These are phyloP conservation scores for Penicillium sp. DNA, from an alignment of 2,329 filamentous ascomycete genomes.

Conservation along the genomic window DNA sequence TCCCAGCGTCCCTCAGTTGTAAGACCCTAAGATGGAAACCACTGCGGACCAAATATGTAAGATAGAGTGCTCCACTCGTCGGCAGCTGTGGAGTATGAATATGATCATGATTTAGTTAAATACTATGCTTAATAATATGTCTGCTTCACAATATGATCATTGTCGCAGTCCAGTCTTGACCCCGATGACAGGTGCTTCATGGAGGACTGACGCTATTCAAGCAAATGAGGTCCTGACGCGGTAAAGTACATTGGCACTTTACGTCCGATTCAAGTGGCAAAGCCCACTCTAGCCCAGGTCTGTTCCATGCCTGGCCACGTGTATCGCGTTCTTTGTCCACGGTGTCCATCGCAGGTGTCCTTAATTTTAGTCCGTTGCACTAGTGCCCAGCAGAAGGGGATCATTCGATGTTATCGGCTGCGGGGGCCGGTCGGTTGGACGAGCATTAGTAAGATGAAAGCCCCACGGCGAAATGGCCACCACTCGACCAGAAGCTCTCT, in stretches of 20 bases:
- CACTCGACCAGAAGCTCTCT: not conserved
- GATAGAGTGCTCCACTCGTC: not conserved
- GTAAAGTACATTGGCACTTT: not conserved
- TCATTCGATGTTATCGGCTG: not conserved
- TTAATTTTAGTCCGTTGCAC: not conserved
- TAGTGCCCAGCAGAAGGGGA: not conserved
- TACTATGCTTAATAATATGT: not conserved
- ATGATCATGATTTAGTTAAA: not conserved
- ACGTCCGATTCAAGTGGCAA: not conserved
- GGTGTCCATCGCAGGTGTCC: not conserved
- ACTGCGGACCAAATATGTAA: not conserved
- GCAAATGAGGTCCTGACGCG: not conserved
- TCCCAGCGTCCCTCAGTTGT: not conserved
- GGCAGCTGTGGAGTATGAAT: not conserved
- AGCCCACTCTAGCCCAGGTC: conserved; percentile 1
- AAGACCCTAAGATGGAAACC: not conserved
- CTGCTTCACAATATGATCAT: not conserved
- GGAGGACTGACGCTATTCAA: not conserved
- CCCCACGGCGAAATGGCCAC: not conserved
- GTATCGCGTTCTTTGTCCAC: conserved; percentile 6
- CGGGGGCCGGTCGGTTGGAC: not conserved
- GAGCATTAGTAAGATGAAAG: not conserved
- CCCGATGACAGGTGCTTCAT: not conserved
- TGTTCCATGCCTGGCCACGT: conserved; percentile 21
- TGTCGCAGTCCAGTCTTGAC: not conserved